These are phyloP conservation scores for Boletus albobrunnescens DNA, from an alignment of 1,284 basidiomycete genomes.

Conservation along the genomic window DNA sequence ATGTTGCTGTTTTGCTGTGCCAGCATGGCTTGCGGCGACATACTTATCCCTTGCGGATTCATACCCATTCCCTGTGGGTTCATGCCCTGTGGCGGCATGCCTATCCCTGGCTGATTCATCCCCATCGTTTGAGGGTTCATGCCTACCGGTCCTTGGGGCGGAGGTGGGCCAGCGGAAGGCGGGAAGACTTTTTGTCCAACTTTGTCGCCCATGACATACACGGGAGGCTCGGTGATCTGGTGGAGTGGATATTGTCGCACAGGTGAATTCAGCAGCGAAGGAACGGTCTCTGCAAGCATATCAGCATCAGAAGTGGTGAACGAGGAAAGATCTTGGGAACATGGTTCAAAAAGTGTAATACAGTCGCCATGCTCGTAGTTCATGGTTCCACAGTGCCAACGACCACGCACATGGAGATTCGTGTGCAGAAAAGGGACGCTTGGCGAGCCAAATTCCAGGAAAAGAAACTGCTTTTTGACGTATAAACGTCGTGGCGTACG, in stretches of 20 bases:
- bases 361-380: background rate
- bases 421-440: background rate
- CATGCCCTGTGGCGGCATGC: constrained; percentile 31
- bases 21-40: constrained; percentile 58
- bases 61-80: constrained; percentile 25
- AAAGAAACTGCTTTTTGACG: background rate
- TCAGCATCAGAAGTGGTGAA: constrained; percentile 4
- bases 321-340: background rate
- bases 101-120: constrained; percentile 27
- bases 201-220: constrained; percentile 68
- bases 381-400: background rate
- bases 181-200: constrained; percentile 58
- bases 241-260: constrained; percentile 67
- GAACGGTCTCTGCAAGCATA: constrained; percentile 48
- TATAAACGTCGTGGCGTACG: constrained; percentile 1
- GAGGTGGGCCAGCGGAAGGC: constrained; percentile 35
- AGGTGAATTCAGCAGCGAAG: constrained; percentile 52
- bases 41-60: constrained; percentile 25
- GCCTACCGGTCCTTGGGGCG: constrained; percentile 22
- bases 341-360: background rate
- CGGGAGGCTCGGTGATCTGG: constrained; percentile 54
- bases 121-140: constrained; percentile 31
- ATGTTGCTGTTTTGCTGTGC: constrained; percentile 67
- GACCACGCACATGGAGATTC: background rate
- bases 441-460: background rate